Percentiles rank a stretch among this genome's conserved stretches.
Evolutionary conservation across 2,329 filamentous ascomycete genomes (phyloP).

Genomic region (Metarhizium anisopliae): DNA sequence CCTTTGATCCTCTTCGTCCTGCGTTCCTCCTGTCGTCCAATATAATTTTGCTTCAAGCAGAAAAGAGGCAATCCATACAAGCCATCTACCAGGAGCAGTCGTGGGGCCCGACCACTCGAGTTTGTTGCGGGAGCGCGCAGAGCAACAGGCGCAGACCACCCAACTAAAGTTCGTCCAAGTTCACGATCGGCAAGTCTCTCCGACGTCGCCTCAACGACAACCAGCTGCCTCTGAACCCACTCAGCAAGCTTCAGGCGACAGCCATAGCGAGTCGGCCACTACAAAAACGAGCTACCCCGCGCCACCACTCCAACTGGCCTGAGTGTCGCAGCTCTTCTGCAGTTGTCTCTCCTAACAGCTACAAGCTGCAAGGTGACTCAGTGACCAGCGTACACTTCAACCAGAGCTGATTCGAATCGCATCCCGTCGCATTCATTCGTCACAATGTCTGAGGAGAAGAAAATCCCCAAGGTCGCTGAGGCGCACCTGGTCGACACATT

Average conservation of each 20-base stretch:
- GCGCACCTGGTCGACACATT: constrained; percentile 70
- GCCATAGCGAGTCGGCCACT: background rate
- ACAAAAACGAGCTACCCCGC: constrained; percentile 8
- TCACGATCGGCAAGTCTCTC: background rate
- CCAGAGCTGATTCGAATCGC: background rate
- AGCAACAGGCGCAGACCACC: no score
- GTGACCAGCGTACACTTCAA: background rate
- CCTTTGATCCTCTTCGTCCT: background rate
- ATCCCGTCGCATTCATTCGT: background rate
- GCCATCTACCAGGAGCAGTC: background rate
- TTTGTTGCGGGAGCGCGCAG: no score
- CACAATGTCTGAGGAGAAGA: constrained; percentile 35
- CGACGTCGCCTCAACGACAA: background rate
- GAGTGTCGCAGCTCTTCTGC: background rate
- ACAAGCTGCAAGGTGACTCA: background rate
- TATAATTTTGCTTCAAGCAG: background rate
- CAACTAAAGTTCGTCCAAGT: no score
- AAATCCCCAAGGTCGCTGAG: constrained; percentile 55
- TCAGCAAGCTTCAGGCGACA: background rate
- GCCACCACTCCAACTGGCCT: constrained; percentile 1
- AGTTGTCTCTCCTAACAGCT: background rate
- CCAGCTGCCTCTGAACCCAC: background rate
- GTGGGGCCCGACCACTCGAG: no score
- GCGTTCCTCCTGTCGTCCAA: background rate
- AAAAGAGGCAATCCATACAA: background rate